Conservation (phyloP, 140 eudicot species). For the Ambrosia hybrid region DNA sequence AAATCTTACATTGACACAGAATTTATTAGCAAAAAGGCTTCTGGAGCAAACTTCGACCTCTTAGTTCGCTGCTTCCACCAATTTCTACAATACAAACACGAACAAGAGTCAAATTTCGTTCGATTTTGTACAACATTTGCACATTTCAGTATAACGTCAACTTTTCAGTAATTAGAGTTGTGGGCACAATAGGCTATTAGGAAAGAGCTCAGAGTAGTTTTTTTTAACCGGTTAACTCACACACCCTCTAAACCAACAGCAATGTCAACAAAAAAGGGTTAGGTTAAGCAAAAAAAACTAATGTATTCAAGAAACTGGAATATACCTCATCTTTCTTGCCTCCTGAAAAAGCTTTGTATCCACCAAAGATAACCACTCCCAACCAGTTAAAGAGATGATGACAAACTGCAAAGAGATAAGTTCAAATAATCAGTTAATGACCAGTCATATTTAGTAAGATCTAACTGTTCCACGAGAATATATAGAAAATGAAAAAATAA, state of each 20-base stretch:
- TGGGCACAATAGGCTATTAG: not conserved
- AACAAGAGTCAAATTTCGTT: slow-evolving; percentile 9
- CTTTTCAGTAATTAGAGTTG: not conserved
- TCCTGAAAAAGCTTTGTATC: slow-evolving; percentile 59
- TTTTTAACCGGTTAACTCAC: too few species aligned
- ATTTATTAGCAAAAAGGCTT: slow-evolving; percentile 28
- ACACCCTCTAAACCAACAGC: too few species aligned
- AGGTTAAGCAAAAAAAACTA: not conserved
- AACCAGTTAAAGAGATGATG: slow-evolving; percentile 72
- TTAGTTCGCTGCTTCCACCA: slow-evolving; percentile 47
- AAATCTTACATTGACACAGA: slow-evolving; percentile 18
- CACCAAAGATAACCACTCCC: slow-evolving; percentile 62
- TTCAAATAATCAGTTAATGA: not conserved
- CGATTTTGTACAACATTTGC: too few species aligned
- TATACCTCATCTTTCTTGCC: slow-evolving; percentile 64
- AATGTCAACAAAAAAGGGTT: too few species aligned
- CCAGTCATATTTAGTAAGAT: not conserved
- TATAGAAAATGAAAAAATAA: not conserved
- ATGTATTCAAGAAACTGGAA: not conserved
- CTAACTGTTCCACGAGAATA: not conserved
- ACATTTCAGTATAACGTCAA: not conserved
- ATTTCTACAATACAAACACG: slow-evolving; percentile 36
- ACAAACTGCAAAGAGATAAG: slow-evolving; percentile 50
- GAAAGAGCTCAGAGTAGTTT: not conserved
- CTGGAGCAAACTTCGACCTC: slow-evolving; percentile 20